phyloP scores from a whole-genome alignment of 1,139 yeast species.

The Pichia sp. region DNA sequence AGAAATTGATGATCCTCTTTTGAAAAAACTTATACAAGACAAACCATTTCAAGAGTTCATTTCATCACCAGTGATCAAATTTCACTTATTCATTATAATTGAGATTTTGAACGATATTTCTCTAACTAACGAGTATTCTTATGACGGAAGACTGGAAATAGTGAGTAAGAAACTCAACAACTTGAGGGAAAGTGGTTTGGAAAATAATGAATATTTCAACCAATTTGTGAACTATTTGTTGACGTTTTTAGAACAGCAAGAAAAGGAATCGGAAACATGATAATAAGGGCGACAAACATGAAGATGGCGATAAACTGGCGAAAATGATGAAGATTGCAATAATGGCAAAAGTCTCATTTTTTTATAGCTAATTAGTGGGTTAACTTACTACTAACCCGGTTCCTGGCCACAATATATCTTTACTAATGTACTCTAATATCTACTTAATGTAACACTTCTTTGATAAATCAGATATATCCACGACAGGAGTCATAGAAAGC shows the following conservation, averaged over 20 bases:
- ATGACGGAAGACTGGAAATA: constrained; percentile 47
- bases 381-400: no score
- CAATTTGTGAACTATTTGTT: constrained; percentile 38
- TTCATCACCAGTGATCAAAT: constrained; percentile 40
- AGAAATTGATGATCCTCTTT: constrained; percentile 15
- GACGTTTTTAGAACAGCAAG: constrained; percentile 7
- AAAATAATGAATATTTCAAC: constrained; percentile 57
- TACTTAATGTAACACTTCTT: no score
- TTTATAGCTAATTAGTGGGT: no score
- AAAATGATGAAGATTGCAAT: no score
- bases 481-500: no score
- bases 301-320: no score
- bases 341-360: no score
- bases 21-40: constrained; percentile 28
- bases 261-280: not conserved
- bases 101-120: constrained; percentile 38
- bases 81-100: constrained; percentile 41
- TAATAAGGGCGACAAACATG: not conserved
- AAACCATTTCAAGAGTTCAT: constrained; percentile 35
- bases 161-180: constrained; percentile 54
- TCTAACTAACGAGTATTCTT: constrained; percentile 35
- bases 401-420: no score
- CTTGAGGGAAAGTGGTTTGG: constrained; percentile 54
- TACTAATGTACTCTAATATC: no score
- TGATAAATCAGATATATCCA: no score